Conservation (phyloP, 306 rosid species). For the Hippophae tibetana region DNA sequence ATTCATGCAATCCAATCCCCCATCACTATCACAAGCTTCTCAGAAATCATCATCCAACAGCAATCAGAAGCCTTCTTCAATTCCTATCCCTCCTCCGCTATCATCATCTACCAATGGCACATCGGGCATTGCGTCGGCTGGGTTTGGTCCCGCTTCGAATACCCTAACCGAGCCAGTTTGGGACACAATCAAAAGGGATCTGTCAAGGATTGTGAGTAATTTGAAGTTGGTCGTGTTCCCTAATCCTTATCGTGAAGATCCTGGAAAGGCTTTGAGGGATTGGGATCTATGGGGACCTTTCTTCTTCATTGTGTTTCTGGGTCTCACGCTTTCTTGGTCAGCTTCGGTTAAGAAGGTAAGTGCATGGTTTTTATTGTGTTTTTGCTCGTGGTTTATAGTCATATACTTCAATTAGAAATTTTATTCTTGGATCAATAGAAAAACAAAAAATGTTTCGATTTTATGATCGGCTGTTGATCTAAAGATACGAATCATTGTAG, state of each 20-base stretch:
- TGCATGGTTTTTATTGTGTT: not conserved
- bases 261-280: slow-evolving; percentile 90
- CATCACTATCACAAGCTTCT: slow-evolving; percentile 1
- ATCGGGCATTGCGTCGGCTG: slow-evolving; percentile 23
- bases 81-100: slow-evolving; percentile 26
- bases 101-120: slow-evolving; percentile 30
- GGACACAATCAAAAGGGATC: slow-evolving; percentile 94
- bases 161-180: slow-evolving; percentile 93
- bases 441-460: no score
- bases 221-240: slow-evolving; percentile 93
- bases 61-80: slow-evolving; percentile 28
- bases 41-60: not conserved
- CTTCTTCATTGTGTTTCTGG: slow-evolving; percentile 92
- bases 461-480: no score
- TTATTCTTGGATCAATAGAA: not conserved
- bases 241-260: slow-evolving; percentile 88
- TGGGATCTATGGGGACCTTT: slow-evolving; percentile 99
- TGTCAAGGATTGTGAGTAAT: slow-evolving; percentile 86
- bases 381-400: not conserved
- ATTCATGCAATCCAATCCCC: slow-evolving; percentile 32
- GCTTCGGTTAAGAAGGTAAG: slow-evolving; percentile 92
- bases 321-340: slow-evolving; percentile 89
- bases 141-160: slow-evolving; percentile 70
- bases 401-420: not conserved
- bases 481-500: no score